These are phyloP conservation scores for Diaporthe eres DNA, from an alignment of 2,329 filamentous ascomycete species.

Conservation along the genomic window DNA sequence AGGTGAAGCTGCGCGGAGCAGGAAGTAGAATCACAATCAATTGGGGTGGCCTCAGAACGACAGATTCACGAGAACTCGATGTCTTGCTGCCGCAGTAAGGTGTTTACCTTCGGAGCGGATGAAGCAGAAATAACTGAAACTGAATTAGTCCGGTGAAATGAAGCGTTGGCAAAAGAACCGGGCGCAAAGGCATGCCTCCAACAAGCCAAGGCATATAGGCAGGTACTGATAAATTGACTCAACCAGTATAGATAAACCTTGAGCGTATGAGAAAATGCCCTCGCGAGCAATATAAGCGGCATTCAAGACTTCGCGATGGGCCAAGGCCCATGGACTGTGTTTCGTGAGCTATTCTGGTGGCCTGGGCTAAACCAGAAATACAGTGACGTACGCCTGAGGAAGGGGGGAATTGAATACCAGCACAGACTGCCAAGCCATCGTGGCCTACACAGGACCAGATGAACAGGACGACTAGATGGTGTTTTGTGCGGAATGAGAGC, in stretches of 20 bases:
- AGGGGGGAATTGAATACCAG: not conserved
- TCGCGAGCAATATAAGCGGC: no score
- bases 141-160: not conserved
- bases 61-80: not conserved
- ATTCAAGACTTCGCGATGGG: not conserved
- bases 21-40: not conserved
- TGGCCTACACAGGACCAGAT: not conserved
- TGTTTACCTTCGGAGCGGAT: not conserved
- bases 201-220: not conserved
- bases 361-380: not conserved
- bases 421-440: not conserved
- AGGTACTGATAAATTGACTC: not conserved
- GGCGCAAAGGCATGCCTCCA: not conserved
- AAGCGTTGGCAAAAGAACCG: not conserved
- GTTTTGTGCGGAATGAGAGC: not conserved
- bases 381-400: not conserved
- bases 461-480: not conserved
- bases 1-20: rapidly evolving
- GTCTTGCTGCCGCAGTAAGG: not conserved
- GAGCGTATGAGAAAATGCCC: not conserved
- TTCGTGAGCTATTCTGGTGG: not conserved
- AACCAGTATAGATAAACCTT: not conserved
- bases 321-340: not conserved
- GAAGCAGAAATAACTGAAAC: not conserved
- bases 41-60: not conserved